phyloP scores from a whole-genome alignment of 2,329 filamentous ascomycete genomes.

The Aspergillus novoparasiticus region DNA sequence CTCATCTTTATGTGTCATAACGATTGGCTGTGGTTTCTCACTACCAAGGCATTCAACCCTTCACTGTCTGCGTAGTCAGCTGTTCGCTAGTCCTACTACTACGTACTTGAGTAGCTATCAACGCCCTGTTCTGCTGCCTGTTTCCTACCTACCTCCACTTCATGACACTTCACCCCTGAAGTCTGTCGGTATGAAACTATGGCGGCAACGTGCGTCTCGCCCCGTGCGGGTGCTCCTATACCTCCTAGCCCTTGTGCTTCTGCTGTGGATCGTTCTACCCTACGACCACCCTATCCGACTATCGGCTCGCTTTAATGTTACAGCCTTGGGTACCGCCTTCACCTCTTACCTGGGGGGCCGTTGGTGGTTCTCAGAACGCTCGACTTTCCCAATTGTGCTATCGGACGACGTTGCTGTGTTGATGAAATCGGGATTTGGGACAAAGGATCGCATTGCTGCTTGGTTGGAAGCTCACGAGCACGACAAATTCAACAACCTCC shows the following conservation, averaged over 20 bases:
- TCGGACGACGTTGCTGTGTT: slow-evolving; percentile 5
- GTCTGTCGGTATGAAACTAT: not conserved
- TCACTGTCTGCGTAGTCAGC: not conserved
- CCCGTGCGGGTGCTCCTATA: not conserved
- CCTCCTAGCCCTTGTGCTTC: not conserved
- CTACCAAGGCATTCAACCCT: not conserved
- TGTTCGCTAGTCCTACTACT: no score
- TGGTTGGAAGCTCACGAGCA: slow-evolving; percentile 9
- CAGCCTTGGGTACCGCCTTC: not conserved
- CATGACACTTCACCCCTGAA: not conserved
- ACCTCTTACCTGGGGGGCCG: not conserved
- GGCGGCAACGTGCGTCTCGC: not conserved
- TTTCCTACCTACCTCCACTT: not conserved
- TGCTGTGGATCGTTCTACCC: not conserved
- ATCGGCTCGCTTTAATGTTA: slow-evolving; percentile 5
- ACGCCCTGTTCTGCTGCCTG: not conserved
- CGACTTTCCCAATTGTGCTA: not conserved
- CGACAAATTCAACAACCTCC: not conserved
- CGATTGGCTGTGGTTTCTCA: not conserved
- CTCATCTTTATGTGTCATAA: not conserved
- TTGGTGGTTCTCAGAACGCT: slow-evolving; percentile 3
- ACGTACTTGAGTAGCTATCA: not conserved
- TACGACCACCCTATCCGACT: slow-evolving; percentile 6
- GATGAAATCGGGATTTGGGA: slow-evolving; percentile 8
- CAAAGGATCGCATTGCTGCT: slow-evolving; percentile 2